Evolutionary conservation across 2,329 filamentous ascomycete genomes (phyloP), one percentile per base, ranked within the genome.

Genomic region (Dothistroma pini): DNA sequence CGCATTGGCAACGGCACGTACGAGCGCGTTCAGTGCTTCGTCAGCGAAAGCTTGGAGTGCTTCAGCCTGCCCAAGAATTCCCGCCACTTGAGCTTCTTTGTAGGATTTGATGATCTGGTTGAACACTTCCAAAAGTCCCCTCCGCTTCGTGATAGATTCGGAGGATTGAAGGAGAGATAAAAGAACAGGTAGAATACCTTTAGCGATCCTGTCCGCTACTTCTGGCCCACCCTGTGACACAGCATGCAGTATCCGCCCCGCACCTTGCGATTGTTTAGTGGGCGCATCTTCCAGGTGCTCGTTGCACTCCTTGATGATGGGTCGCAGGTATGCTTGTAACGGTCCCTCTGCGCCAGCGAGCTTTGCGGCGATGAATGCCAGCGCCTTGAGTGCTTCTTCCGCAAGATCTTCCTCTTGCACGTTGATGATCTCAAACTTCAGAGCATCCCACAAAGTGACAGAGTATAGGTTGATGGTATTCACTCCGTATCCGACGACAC

Each of bases 401-500:
- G 85, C 84, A 9, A 89, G 75, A 55, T 88, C 84, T 58, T 88
- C 85, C 67, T 89, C 86, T 71, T 88, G 84, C 0, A 84, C 82
- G 65, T 86, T 87, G 14, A 89, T 76, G 11, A 89, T 83, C 68
- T 89, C 86, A 66, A 87, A 89, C 70, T 89, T 89, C 56, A 89
- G 72, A 9, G 85, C 81, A 66, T 89, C 86, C 86, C 86, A 89
- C 2, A 89, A 76, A 0, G 84, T 86, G 54, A 86, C 82, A 0
- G 86, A 86, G 68, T 87, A 87, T 11, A 83, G 80, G 8, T 85
- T 84, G 31, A 89, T 79, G 0, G 83, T 86, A 11, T 79, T 77
- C 8, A 82, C 78, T 21, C 83, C 83, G 63, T 88, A 89, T 14
- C 82, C 80, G n/a, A 73, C 70, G 22, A 86, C 79, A 62, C 85